Conservation (phyloP, 2,329 filamentous ascomycete genomes). For the Pyrenochaeta sp. region DNA sequence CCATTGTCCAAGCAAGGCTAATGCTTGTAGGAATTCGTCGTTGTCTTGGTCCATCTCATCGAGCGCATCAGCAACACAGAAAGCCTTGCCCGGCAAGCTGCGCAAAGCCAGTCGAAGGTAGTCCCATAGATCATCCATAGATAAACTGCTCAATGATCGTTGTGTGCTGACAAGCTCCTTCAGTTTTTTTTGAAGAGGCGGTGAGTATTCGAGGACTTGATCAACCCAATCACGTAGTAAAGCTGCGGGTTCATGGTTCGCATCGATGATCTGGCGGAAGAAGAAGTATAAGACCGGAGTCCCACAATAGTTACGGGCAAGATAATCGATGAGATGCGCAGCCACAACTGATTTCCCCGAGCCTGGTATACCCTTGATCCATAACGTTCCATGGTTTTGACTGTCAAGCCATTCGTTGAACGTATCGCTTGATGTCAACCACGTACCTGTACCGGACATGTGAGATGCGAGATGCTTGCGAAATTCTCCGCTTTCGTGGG, state of each 20-base stretch:
- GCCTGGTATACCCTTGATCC: slow-evolving; percentile 50
- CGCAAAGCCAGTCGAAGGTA: slow-evolving; percentile 14
- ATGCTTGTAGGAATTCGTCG: slow-evolving; percentile 45
- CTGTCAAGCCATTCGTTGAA: slow-evolving; percentile 18
- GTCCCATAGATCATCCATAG: slow-evolving; percentile 19
- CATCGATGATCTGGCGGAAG: slow-evolving; percentile 49
- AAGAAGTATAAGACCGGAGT: slow-evolving; percentile 50
- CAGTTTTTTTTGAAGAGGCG: slow-evolving; percentile 33
- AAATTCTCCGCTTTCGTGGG: slow-evolving; percentile 19
- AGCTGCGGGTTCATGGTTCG: slow-evolving; percentile 36
- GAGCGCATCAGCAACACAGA: slow-evolving; percentile 55
- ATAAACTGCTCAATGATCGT: slow-evolving; percentile 4
- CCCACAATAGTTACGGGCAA: slow-evolving; percentile 2
- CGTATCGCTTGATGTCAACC: slow-evolving; percentile 10
- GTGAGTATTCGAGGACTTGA: slow-evolving; percentile 41
- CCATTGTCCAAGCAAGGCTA: slow-evolving; percentile 46
- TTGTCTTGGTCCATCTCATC: slow-evolving; percentile 58
- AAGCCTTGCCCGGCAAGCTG: slow-evolving; percentile 33
- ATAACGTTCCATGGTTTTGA: slow-evolving; percentile 19
- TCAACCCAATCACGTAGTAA: slow-evolving; percentile 45
- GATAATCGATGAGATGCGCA: slow-evolving; percentile 28
- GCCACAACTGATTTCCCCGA: slow-evolving; percentile 50
- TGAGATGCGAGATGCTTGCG: slow-evolving; percentile 26
- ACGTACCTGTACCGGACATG: slow-evolving; percentile 18
- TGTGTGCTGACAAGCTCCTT: slow-evolving; percentile 3